Evolutionary conservation across 352 stramenopile genomes (phyloP), one percentile per base, ranked within the genome.

Genomic region (Phytophthora sp.): DNA sequence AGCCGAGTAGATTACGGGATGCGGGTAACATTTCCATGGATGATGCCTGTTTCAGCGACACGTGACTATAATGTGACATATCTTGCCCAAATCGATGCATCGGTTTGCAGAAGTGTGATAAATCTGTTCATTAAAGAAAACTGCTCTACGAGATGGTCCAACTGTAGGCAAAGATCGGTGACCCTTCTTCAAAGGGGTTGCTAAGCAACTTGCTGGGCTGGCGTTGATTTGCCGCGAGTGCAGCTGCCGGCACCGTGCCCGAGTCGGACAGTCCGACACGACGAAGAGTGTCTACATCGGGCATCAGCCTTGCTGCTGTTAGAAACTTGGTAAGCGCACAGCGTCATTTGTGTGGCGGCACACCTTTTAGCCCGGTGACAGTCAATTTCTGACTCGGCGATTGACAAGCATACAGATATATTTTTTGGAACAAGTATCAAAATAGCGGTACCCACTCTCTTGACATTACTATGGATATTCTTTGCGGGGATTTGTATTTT

Each of bases 141-240:
- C 53, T 57, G 23, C 26, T 4, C 3, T n/a, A 56, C 21, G 15
- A 31, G 31, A 61, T 71, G n/a, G 11, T 30, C 2, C 26, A 51
- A 56, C 44, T 52, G 38, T 57, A 21, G 4, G 24, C 26, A 60
- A 70, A 65, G 55, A 70, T 70, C 46, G 54, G 26, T 30, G 49
- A 66, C 63, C 29, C 55, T 63, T 66, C 63, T 70, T 70, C 54
- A 60, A 50, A 55, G 46, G 21, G 29, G 1, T 46, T 24, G 36
- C n/a, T n/a, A n/a, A n/a, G n/a, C n/a, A n/a, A n/a, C n/a, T n/a
- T n/a, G n/a, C n/a, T n/a, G n/a, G n/a, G n/a, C n/a, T n/a, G 38
- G 35, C 36, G 20, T 41, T 47, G 58, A 66, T 66, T 66, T 66
- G 58, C 58, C n/a, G n/a, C n/a, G n/a, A n/a, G n/a, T 60, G 59